Percentiles rank a stretch among this genome's conserved stretches.
These are phyloP conservation scores for Cryoendolithus antarcticus DNA, from an alignment of 2,329 filamentous ascomycete species.

Conservation along the genomic window DNA sequence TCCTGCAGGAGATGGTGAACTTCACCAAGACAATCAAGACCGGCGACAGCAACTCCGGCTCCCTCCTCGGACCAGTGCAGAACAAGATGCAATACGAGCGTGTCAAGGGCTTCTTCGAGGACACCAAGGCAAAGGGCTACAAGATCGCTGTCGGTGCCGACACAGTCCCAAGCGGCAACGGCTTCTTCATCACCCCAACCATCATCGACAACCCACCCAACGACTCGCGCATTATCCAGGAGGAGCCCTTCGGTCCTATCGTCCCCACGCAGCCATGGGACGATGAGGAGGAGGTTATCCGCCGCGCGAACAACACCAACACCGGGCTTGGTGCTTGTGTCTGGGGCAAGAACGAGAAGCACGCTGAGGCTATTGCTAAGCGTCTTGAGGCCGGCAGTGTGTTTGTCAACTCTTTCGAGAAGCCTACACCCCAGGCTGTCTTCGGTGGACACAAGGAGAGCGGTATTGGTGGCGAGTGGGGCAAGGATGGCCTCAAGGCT, in stretches of 20 bases:
- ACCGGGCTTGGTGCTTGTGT: constrained; percentile 43
- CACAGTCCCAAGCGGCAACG: constrained; percentile 30
- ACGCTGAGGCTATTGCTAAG: constrained; percentile 35
- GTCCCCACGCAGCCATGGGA: constrained; percentile 35
- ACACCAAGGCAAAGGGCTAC: constrained; percentile 26
- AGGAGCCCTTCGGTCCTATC: constrained; percentile 43
- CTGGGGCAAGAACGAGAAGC: constrained; percentile 38
- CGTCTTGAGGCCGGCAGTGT: constrained; percentile 42
- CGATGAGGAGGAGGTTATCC: constrained; percentile 35
- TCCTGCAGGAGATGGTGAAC: constrained; percentile 35
- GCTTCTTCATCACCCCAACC: constrained; percentile 30
- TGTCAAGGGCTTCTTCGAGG: constrained; percentile 30
- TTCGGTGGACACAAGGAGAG: constrained; percentile 70
- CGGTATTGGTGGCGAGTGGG: constrained; percentile 46
- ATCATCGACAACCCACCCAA: constrained; percentile 37
- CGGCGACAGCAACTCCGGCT: constrained; percentile 28
- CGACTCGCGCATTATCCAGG: constrained; percentile 27
- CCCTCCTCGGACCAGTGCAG: constrained; percentile 45
- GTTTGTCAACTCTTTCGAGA: constrained; percentile 42
- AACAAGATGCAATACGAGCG: constrained; percentile 46
- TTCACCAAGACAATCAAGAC: constrained; percentile 33
- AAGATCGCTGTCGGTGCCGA: constrained; percentile 45
- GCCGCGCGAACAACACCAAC: constrained; percentile 36
- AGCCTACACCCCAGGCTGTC: constrained; percentile 33
- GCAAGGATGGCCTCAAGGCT: constrained; percentile 30